A percentile compares a stretch with the other conserved stretches of the same genome.
Evolutionary conservation across 352 stramenopile genomes (phyloP).

Genomic region (Plasmopara muralis): DNA sequence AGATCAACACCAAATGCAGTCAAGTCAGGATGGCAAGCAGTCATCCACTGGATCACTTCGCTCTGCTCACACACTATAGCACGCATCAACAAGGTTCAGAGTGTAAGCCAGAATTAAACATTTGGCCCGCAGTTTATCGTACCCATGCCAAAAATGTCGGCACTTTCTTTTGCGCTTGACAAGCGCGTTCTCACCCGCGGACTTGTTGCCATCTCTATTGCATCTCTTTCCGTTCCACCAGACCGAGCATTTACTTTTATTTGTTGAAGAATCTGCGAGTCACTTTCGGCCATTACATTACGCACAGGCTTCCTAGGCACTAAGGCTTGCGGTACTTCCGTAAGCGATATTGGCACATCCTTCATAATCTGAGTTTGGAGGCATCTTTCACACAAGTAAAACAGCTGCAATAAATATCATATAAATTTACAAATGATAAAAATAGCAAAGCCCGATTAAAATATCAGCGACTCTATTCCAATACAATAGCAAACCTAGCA

Average conservation of each 20-base stretch:
- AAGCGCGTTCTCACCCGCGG: constrained; percentile 61
- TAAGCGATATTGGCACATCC: constrained; percentile 5
- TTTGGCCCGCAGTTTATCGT: neutral
- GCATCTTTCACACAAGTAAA: constrained; percentile 6
- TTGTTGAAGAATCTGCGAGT: constrained; percentile 18
- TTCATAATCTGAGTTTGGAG: constrained; percentile 12
- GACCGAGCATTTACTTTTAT: constrained; percentile 6
- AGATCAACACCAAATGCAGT: constrained; percentile 51
- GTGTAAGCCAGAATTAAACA: neutral
- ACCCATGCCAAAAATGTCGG: constrained; percentile 65
- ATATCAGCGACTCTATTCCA: constrained; percentile 4
- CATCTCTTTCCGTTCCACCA: constrained; percentile 9
- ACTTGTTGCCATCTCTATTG: constrained; percentile 26
- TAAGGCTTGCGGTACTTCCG: neutral
- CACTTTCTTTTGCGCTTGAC: constrained; percentile 72
- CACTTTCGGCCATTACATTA: constrained; percentile 10
- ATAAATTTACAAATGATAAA: neutral
- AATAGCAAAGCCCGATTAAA: constrained; percentile 1
- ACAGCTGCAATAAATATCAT: neutral
- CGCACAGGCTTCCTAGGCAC: constrained; percentile 13
- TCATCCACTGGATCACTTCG: constrained; percentile 83
- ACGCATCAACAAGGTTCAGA: constrained; percentile 1
- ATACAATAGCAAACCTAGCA: constrained; percentile 1
- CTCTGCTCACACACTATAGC: constrained; percentile 65
- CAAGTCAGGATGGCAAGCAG: constrained; percentile 58